These are phyloP conservation scores for Cutaneotrichosporon arboriforme DNA, from an alignment of 1,284 basidiomycete genomes.

Conservation along the genomic window DNA sequence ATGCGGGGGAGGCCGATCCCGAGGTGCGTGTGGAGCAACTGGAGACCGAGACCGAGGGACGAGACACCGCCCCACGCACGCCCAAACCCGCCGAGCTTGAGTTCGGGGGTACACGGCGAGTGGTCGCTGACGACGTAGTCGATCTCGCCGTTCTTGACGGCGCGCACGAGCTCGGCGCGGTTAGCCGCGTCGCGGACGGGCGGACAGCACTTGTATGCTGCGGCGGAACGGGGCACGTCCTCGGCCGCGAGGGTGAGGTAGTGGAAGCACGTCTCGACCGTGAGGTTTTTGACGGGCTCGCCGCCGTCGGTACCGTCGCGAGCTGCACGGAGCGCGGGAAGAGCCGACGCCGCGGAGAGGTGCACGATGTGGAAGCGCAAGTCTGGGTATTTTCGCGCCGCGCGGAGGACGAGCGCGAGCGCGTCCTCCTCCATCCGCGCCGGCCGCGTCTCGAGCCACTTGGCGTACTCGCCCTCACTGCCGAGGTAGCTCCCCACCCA, in stretches of 20 bases:
- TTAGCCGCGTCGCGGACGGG: constrained; percentile 73
- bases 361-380: constrained; percentile 89
- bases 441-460: constrained; percentile 78
- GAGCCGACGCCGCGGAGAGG: constrained; percentile 72
- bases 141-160: constrained; percentile 69
- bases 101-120: constrained; percentile 73
- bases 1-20: constrained; percentile 58
- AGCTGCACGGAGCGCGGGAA: constrained; percentile 65
- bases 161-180: constrained; percentile 69
- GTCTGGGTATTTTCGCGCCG: constrained; percentile 59
- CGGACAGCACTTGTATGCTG: constrained; percentile 77
- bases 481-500: constrained; percentile 7
- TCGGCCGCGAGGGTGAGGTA: constrained; percentile 60
- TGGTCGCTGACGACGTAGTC: constrained; percentile 91
- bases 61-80: constrained; percentile 88
- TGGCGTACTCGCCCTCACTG: constrained; percentile 55
- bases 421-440: constrained; percentile 68
- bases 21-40: constrained; percentile 74
- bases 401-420: constrained; percentile 64
- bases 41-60: constrained; percentile 77
- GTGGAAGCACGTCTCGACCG: constrained; percentile 92
- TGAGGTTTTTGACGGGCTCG: constrained; percentile 53
- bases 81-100: constrained; percentile 81
- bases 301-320: constrained; percentile 52
- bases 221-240: constrained; percentile 54